These are phyloP conservation scores for Eucalyptus curtisii DNA, from an alignment of 345 rosid species.

Conservation along the genomic window DNA sequence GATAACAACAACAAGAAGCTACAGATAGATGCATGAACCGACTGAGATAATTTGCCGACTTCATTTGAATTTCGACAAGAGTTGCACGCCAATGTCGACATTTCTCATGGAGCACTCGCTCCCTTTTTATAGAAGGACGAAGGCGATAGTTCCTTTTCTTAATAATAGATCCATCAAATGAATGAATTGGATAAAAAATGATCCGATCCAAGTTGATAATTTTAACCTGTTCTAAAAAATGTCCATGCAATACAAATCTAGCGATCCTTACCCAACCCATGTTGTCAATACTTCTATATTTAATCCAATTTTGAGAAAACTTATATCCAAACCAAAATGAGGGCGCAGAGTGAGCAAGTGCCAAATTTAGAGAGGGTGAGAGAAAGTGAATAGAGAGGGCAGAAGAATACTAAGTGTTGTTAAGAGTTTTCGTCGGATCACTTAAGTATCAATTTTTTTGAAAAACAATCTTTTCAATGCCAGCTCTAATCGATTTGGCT, in stretches of 20 bases:
- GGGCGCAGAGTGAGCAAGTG: rapidly evolving
- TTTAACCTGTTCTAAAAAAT: background rate
- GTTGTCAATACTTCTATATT: too few species aligned
- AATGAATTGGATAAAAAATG: too few species aligned
- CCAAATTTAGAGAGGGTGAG: background rate
- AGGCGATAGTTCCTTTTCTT: background rate
- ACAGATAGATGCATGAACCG: background rate
- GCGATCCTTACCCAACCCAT: background rate
- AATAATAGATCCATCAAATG: background rate
- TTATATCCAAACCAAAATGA: rapidly evolving
- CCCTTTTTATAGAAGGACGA: background rate
- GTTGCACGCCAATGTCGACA: background rate
- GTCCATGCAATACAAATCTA: background rate
- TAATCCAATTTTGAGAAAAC: background rate
- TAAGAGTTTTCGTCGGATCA: rapidly evolving
- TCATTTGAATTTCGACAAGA: background rate
- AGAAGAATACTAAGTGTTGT: too few species aligned
- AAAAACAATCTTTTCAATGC: rapidly evolving
- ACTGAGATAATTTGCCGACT: background rate
- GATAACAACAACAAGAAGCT: background rate
- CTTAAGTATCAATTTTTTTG: too few species aligned
- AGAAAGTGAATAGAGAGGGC: too few species aligned
- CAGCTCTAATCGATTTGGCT: rapidly evolving
- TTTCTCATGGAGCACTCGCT: background rate
- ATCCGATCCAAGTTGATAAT: background rate